Conservation (phyloP, 2,329 filamentous ascomycete genomes). For the Epichloe sibirici region DNA sequence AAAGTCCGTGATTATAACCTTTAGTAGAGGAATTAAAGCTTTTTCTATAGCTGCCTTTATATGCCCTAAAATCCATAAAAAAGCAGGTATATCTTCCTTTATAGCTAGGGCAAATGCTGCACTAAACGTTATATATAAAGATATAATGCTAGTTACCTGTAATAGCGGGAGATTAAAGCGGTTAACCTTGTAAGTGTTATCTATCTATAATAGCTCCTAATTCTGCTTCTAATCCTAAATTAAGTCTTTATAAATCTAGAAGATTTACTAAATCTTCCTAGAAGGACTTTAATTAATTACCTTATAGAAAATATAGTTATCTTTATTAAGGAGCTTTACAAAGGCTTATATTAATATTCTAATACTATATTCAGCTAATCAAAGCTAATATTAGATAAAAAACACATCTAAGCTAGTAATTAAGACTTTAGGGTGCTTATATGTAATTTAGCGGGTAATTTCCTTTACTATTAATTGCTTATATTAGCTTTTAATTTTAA, state of each 20-base stretch:
- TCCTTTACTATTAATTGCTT: not conserved
- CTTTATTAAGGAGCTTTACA: not conserved
- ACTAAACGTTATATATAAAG: not conserved
- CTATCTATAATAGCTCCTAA: not conserved
- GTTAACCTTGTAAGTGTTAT: constrained; percentile 1
- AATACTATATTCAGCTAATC: not conserved
- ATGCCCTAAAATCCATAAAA: not conserved
- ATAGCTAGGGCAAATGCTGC: not conserved
- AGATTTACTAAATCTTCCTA: not conserved
- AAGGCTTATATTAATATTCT: not conserved
- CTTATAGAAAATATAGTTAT: not conserved
- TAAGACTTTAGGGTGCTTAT: not conserved
- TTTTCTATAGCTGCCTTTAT: not conserved
- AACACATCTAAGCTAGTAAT: not conserved
- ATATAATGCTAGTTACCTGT: not conserved
- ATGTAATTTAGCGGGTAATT: not conserved
- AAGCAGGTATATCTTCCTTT: not conserved
- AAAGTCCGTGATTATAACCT: not conserved
- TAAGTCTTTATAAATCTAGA: not conserved
- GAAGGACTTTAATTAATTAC: not conserved
- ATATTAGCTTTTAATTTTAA: not conserved
- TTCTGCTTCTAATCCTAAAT: not conserved
- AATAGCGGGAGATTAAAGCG: not conserved
- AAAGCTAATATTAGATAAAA: not conserved
- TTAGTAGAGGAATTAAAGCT: not conserved